Evolutionary conservation across 345 rosid species (phyloP).

Genomic region (Combretum micranthum): DNA sequence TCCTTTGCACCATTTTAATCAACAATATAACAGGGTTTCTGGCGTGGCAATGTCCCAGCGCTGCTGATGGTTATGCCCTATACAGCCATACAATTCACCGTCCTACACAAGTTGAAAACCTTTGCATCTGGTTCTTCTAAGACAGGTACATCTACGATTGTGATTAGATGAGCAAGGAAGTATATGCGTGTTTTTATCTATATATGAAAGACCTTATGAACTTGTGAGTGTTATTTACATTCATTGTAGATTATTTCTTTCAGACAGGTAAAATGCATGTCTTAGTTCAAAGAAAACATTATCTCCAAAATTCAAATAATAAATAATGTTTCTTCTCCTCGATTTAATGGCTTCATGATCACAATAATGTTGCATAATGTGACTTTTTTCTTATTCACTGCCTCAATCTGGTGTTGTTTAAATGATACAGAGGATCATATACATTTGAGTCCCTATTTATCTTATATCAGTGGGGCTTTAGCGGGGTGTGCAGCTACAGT

Average conservation of each 20-base stretch:
- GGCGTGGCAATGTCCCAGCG: constrained; percentile 99
- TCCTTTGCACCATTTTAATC: not conserved
- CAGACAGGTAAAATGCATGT: not conserved
- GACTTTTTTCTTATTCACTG: not conserved
- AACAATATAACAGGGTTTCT: constrained; percentile 65
- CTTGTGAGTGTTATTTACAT: not conserved
- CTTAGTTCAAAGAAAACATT: not conserved
- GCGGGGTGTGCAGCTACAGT: constrained; percentile 96
- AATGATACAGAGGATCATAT: constrained; percentile 75
- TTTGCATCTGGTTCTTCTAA: constrained; percentile 82
- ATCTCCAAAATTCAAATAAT: too few species aligned
- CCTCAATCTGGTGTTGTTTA: constrained; percentile 8
- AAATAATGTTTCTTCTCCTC: too few species aligned
- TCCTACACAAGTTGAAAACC: constrained; percentile 72
- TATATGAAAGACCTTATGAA: not conserved
- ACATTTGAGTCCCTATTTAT: constrained; percentile 71
- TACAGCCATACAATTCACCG: constrained; percentile 86
- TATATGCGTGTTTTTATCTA: too few species aligned
- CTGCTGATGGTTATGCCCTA: constrained; percentile 97
- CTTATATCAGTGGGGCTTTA: constrained; percentile 78
- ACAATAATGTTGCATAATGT: not conserved
- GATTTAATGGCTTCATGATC: too few species aligned
- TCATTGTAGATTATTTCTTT: too few species aligned
- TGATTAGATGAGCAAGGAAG: too few species aligned
- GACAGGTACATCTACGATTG: constrained; percentile 39